Percentiles rank a stretch among this genome's conserved stretches.
Evolutionary conservation across 495 filamentous ascomycete species (phyloP).

Genomic region (Penicillium dipodomyicola): DNA sequence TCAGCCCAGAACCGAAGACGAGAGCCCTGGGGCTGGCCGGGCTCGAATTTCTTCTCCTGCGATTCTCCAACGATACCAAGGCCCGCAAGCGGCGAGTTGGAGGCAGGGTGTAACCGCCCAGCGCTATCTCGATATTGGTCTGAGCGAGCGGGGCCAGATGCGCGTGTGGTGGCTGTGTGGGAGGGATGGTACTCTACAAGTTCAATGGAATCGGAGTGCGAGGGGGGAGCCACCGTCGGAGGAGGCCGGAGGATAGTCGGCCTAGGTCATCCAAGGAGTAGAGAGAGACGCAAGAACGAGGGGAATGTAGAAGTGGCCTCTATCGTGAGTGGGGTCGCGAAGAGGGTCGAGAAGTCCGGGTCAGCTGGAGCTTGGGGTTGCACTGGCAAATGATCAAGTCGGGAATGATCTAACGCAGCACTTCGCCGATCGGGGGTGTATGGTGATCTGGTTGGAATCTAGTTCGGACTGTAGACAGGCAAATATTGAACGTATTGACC

Average conservation of each 20-base stretch:
- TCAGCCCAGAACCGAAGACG: constrained; percentile 40
- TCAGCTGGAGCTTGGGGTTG: constrained; percentile 28
- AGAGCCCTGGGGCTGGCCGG: constrained; percentile 20
- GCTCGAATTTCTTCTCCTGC: constrained; percentile 19
- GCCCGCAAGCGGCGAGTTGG: constrained; percentile 17
- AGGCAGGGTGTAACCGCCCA: constrained; percentile 12
- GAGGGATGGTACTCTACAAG: constrained; percentile 37
- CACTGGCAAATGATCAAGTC: constrained; percentile 24
- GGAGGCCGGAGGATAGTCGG: constrained; percentile 22
- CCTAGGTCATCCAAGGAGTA: constrained; percentile 17
- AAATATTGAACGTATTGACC: background rate
- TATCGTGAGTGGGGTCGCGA: constrained; percentile 22
- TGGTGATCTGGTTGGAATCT: background rate
- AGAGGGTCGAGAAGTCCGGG: constrained; percentile 16
- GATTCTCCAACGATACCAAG: constrained; percentile 7
- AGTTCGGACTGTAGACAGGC: constrained; percentile 13
- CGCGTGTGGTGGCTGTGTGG: constrained; percentile 11
- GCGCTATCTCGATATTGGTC: background rate
- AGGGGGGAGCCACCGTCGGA: constrained; percentile 29
- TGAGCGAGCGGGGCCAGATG: constrained; percentile 10
- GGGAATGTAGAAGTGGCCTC: constrained; percentile 12
- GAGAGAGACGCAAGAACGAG: constrained; percentile 12
- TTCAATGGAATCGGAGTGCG: constrained; percentile 33
- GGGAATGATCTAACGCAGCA: constrained; percentile 7
- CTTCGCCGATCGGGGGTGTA: background rate